These are phyloP conservation scores for Arxiozyma slooffiae DNA, from an alignment of 1,139 yeast genomes.

Conservation along the genomic window DNA sequence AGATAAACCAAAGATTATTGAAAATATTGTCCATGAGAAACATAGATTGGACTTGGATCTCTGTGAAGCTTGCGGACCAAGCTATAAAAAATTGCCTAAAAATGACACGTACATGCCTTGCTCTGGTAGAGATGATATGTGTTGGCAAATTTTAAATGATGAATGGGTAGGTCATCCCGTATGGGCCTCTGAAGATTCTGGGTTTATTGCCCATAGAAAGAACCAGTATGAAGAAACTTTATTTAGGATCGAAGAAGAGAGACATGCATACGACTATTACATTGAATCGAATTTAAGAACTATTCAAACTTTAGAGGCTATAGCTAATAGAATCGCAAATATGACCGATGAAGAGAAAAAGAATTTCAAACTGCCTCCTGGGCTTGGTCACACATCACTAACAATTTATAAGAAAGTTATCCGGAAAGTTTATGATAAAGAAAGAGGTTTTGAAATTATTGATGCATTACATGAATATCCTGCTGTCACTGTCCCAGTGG, in stretches of 20 bases:
- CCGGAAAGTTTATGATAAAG: constrained; percentile 85
- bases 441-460: constrained; percentile 90
- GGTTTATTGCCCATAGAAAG: constrained; percentile 94
- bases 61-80: constrained; percentile 83
- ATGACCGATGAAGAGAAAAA: constrained; percentile 89
- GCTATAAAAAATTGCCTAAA: constrained; percentile 86
- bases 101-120: constrained; percentile 96
- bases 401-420: constrained; percentile 91
- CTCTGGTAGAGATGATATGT: constrained; percentile 96
- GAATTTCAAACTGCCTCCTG: constrained; percentile 78
- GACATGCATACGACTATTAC: constrained; percentile 91
- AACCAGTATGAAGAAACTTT: constrained; percentile 94
- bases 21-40: constrained; percentile 78
- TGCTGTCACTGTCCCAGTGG: constrained; percentile 88
- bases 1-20: constrained; percentile 67
- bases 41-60: constrained; percentile 80
- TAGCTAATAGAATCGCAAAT: constrained; percentile 86
- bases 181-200: constrained; percentile 99
- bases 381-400: constrained; percentile 80
- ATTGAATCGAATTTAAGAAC: constrained; percentile 93
- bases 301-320: constrained; percentile 88
- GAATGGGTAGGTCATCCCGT: constrained; percentile 99
- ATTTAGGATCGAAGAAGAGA: constrained; percentile 91
- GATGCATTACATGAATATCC: constrained; percentile 95
- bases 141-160: constrained; percentile 97